phyloP scores from a whole-genome alignment of 148 eudicot genomes.

The Camellia granthamiana region DNA sequence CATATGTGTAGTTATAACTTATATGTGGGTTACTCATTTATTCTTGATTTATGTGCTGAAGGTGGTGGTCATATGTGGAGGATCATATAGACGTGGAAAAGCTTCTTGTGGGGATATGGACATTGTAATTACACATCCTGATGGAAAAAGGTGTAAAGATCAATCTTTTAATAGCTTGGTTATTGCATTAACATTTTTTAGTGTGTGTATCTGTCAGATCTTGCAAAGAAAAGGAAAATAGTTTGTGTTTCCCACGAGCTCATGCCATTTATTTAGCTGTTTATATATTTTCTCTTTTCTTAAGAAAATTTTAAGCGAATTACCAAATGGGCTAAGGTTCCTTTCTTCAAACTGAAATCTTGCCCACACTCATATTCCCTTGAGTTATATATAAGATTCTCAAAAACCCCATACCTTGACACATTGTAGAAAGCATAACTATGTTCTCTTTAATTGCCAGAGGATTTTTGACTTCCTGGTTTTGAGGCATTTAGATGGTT shows the following conservation, averaged over 20 bases:
- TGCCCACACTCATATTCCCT: neutral
- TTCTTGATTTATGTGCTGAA: slow-evolving; percentile 26
- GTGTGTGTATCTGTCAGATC: neutral
- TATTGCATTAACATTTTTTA: neutral
- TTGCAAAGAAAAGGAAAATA: neutral
- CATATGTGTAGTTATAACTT: neutral
- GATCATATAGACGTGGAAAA: slow-evolving; percentile 97
- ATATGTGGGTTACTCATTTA: neutral
- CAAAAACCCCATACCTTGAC: neutral
- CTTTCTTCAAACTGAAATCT: neutral
- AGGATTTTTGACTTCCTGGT: neutral
- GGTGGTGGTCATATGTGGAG: slow-evolving; percentile 80
- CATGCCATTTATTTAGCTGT: neutral
- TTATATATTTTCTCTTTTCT: neutral
- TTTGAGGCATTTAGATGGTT: neutral
- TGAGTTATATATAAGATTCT: neutral
- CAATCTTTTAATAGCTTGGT: neutral
- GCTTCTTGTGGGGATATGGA: slow-evolving; percentile 95
- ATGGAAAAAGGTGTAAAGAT: slow-evolving; percentile 69
- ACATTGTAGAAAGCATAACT: neutral
- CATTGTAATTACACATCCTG: slow-evolving; percentile 87
- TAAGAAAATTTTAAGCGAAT: neutral
- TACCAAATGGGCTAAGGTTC: neutral
- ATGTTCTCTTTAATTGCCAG: neutral
- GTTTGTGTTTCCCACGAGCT: neutral